These are phyloP conservation scores for Xylaria cubensis DNA, from an alignment of 495 filamentous ascomycete species.

Conservation along the genomic window DNA sequence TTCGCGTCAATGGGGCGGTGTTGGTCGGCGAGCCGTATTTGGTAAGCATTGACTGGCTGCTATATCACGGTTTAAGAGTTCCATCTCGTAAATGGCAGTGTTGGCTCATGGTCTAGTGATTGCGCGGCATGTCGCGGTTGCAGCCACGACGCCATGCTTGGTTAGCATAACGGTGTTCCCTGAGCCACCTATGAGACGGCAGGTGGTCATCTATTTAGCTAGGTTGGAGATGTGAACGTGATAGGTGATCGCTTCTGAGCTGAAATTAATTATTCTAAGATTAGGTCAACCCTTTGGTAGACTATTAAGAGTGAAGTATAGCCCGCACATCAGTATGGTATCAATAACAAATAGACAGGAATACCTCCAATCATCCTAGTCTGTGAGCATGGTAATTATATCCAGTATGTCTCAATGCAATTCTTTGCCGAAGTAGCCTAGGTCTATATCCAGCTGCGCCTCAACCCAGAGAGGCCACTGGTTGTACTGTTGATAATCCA, in stretches of 20 bases:
- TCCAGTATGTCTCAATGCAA: background rate
- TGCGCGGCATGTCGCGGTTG: background rate
- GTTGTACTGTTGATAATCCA: slow-evolving; percentile 47
- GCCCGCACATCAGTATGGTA: background rate
- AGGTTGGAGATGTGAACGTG: background rate
- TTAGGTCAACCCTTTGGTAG: slow-evolving; percentile 1
- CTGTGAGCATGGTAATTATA: background rate
- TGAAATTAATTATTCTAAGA: slow-evolving; percentile 13
- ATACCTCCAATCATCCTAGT: background rate
- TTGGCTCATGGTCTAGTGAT: background rate
- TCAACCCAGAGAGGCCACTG: slow-evolving; percentile 58
- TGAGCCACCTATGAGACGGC: background rate
- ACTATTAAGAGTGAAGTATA: background rate
- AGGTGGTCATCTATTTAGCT: background rate
- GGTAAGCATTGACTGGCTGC: background rate
- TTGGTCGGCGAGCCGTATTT: slow-evolving; percentile 3
- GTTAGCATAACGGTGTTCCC: background rate
- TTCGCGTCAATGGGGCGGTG: slow-evolving; percentile 17
- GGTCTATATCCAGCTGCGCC: slow-evolving; percentile 44
- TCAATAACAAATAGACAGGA: slow-evolving; percentile 5
- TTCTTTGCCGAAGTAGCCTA: slow-evolving; percentile 44
- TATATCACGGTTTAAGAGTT: background rate
- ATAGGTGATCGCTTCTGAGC: background rate
- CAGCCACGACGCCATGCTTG: background rate
- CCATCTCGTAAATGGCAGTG: background rate